These are phyloP conservation scores for Pseudogymnoascus sp. DNA, from an alignment of 2,329 filamentous ascomycete species.

Conservation along the genomic window DNA sequence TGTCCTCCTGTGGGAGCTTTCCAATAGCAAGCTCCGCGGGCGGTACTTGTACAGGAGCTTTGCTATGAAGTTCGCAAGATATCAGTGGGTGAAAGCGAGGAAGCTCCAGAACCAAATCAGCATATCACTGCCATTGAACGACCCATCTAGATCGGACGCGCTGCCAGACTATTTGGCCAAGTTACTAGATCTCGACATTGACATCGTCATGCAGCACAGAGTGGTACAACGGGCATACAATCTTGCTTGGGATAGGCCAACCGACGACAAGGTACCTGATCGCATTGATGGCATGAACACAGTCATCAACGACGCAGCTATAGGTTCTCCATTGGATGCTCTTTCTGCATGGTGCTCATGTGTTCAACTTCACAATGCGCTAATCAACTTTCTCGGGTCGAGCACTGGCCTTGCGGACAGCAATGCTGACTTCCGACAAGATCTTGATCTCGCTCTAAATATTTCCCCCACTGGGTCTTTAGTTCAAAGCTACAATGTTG, in stretches of 20 bases:
- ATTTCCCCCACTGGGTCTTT: constrained; percentile 72
- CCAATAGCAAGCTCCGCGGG: constrained; percentile 37
- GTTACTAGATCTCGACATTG: constrained; percentile 70
- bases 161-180: constrained; percentile 69
- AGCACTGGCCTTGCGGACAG: constrained; percentile 33
- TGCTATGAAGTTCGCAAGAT: constrained; percentile 63
- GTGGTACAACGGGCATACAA: constrained; percentile 84
- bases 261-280: constrained; percentile 50
- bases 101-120: constrained; percentile 45
- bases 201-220: constrained; percentile 67
- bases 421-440: constrained; percentile 20
- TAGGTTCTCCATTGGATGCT: constrained; percentile 80
- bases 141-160: constrained; percentile 41
- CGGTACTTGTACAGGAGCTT: constrained; percentile 59
- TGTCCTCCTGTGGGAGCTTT: constrained; percentile 52
- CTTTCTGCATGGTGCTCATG: constrained; percentile 89
- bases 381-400: constrained; percentile 55
- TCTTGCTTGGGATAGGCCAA: constrained; percentile 65
- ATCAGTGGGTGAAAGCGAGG: constrained; percentile 75
- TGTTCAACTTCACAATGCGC: constrained; percentile 58
- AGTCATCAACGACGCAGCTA: constrained; percentile 52
- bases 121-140: constrained; percentile 27
- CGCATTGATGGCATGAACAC: constrained; percentile 33
- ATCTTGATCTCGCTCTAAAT: constrained; percentile 48
- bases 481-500: constrained; percentile 52